Base-by-base conservation (phyloP, 495 filamentous ascomycete species). In the Rostrohypoxylon terebratum region DNA sequence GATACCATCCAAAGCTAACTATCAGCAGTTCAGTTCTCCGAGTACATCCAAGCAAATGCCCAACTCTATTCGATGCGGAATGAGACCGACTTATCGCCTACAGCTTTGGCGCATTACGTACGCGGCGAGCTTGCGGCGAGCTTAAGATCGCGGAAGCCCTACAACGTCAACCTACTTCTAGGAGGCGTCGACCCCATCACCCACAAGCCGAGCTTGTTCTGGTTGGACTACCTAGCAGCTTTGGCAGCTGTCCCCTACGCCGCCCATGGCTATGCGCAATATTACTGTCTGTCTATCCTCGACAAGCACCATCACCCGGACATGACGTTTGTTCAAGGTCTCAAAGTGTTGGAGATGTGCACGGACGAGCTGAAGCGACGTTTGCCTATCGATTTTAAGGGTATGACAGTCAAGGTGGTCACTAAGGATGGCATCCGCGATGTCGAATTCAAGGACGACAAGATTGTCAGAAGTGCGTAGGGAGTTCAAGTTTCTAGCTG, bases 41-140 rank as follows among this genome's bases (percentile, higher is more conserved):
- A 99, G 85, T 98, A 94, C 84, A 94, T 98, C 83, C 94, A 98
- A 89, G 96, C 96, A 71, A 98, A 99, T 79, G 90, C 96, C 76
- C 92, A 95, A 81, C 91, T 99, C 77, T 99, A 99, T 82, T 93
- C 92, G 71, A 99, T 98, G 94, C 94, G 96, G 69, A 98, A 98
- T 78, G 90, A 93, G 75, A 91, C 91, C 75, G 93, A 97, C 74
- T 88, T 99, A 53, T 91, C 92, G 40, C 94, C 96, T 13, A 88
- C 91, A 25, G 96, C 94, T 11, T 90, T 97, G 33, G 92, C 93
- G 51, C 90, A 90, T 84, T 98, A 98, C 77, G 93, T 98, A 68
- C 93, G 96, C 66, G 90, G 91, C 74, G 94, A 98, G 82, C 88
- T 99, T 59, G 96, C 96, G 28, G 89, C 89, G 53, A 94, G 92